Percentiles rank a stretch among this genome's conserved stretches.
Conservation (phyloP, 2,329 filamentous ascomycete genomes). For the Furcasterigmium sp. region DNA sequence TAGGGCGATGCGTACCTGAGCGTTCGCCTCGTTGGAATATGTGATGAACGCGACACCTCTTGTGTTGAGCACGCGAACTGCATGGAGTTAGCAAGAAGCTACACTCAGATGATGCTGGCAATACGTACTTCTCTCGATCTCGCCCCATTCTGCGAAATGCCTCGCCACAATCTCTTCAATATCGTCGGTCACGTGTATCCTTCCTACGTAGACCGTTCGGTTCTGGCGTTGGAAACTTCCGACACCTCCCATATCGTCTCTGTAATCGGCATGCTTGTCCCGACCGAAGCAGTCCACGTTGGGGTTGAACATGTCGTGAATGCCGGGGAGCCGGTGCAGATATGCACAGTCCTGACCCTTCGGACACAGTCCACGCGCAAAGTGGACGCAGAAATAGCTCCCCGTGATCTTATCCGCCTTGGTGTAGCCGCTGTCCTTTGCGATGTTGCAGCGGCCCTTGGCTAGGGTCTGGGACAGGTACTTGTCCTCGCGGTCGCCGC, state of each 20-base stretch:
- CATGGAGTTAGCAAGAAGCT: neutral
- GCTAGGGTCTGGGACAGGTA: conserved; percentile 79
- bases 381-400: conserved; percentile 87
- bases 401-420: conserved; percentile 71
- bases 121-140: conserved; percentile 66
- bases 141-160: conserved; percentile 96
- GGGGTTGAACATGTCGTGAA: conserved; percentile 86
- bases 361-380: conserved; percentile 62
- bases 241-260: conserved; percentile 97
- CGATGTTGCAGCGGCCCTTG: conserved; percentile 79
- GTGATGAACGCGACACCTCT: conserved; percentile 94
- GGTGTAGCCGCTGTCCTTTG: conserved; percentile 73
- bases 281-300: conserved; percentile 94
- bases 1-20: neutral
- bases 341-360: conserved; percentile 93
- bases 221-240: conserved; percentile 93
- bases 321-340: conserved; percentile 78
- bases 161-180: conserved; percentile 94
- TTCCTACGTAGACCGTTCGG: conserved; percentile 84
- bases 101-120: conserved; percentile 1
- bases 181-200: conserved; percentile 93
- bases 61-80: conserved; percentile 74
- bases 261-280: conserved; percentile 88
- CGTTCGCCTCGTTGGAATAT: conserved; percentile 81
- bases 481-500: conserved; percentile 90